Evolutionary conservation across 2,329 filamentous ascomycete species (phyloP), one percentile per base, ranked within the genome.

Genomic region (Clonostachys rhizophaga): DNA sequence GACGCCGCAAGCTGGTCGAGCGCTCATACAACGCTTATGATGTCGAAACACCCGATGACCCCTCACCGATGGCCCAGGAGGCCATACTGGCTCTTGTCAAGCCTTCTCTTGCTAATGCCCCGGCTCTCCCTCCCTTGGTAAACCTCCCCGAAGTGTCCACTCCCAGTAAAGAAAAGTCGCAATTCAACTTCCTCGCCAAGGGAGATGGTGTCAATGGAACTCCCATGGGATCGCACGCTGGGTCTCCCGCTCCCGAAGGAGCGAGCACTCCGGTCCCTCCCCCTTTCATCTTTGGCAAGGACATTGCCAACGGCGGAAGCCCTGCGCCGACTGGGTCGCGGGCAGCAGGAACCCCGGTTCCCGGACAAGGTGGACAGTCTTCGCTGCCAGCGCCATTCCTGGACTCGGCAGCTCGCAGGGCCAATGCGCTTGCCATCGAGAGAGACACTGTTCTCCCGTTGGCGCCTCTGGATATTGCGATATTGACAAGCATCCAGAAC

Each of bases 11-110:
- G 58, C 74, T 97, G 18, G 83, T 97, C 34, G 85, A 89, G 47
- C 86, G 89, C 36, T 96, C 92, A 1, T 91, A 91, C 57, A 95
- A 99, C 62, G 83, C 95, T 12, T 99, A 99, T 65, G 94, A 97
- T 51, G 84, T 87, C 30, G 87, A 92, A 34, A 65, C 79, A 12
- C 89, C 91, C 1, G 95, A 97, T 62, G 94, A 99, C 60, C 94
- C 94, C 1, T 72, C 84, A 2, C 96, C 94, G 0, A 76, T 84
- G 9, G 92, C 94, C 5, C 94, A 99, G 67, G 73, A 89, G 9
- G 85, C 75, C 18, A 78, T 85, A 36, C 63, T 86, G 24, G 74
- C 76, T 0, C 68, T 77, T 34, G 78, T 83, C 51, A 80, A 83
- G 56, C 82, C 82, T 2, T 81, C 81, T 0, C 67, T 84, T 36